Base-by-base conservation (phyloP, 768 basidiomycete species). In the Cyclocybe aegerita region DNA sequence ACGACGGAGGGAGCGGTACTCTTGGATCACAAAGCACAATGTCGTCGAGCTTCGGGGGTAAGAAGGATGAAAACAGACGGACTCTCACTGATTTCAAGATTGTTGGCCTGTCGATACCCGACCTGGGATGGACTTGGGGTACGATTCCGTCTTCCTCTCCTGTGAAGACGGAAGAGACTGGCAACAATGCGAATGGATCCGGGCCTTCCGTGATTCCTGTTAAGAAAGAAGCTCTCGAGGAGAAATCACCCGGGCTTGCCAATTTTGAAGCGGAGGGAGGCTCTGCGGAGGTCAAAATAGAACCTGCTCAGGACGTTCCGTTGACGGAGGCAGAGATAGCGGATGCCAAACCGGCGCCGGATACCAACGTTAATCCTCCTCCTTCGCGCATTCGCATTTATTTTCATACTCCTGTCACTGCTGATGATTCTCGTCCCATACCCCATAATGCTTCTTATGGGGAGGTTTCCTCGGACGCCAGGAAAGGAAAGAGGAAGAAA, bases 11-110 rank as follows among this genome's bases (percentile, higher is more conserved):
- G 50, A 67, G 62, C 67, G 61, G 59, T 50, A 62, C 59, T n/a
- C 72, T 76, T 63, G 71, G 71, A 50, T 63, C 74, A 40, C 76
- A 88, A 65, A 74, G 75, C 37, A 57, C 72, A 14, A 60, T 72
- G 57, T 66, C 71, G 46, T 73, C 76, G 43, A 77, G 67, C 58
- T 69, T 75, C 60, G 67, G 63, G 54, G 83, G 85, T 78, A 90
- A 90, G 80, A 88, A 87, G 70, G 89, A 91, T 64, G 90, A 93
- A 68, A 88, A 88, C 65, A 82, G 87, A 63, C 83, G 92, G 61
- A 97, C 95, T 30, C 84, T 99, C 59, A 98, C 94, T 34, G 96
- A 98, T 73, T 99, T 99, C 82, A 92, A 96, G 73, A 93, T 99
- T 65, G 77, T 95, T 63, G 94, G 90, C 23, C 77, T 98, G 59